These are phyloP conservation scores for Aegilops speltoides DNA, from an alignment of 176 grass and related monocot genomes.

Conservation along the genomic window DNA sequence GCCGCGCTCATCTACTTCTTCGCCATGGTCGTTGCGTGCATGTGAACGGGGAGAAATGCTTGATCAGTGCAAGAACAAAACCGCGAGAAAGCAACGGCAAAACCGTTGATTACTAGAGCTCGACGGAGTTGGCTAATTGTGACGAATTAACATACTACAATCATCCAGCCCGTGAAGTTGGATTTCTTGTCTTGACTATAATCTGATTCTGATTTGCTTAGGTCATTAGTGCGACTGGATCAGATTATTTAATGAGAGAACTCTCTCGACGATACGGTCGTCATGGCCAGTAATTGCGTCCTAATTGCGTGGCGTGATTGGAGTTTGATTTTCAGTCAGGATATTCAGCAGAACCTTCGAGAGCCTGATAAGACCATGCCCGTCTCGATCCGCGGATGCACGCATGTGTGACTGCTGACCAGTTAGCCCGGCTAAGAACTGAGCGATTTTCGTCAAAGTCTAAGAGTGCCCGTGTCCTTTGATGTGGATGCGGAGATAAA, in stretches of 20 bases:
- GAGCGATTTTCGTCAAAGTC: no score
- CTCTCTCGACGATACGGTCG: background rate
- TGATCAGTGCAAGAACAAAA: background rate
- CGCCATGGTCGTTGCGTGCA: background rate
- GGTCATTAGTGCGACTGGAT: no score
- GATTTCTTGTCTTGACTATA: no score
- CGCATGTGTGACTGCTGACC: no score
- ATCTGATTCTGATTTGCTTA: no score
- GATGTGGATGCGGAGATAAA: no score
- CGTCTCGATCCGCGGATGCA: no score
- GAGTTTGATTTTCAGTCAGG: background rate
- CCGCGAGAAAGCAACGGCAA: background rate
- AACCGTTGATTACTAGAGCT: background rate
- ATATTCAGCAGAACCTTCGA: background rate
- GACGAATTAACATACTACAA: background rate
- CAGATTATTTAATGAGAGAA: no score
- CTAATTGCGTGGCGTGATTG: no score
- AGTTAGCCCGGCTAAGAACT: no score
- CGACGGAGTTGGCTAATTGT: background rate
- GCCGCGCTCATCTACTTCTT: background rate
- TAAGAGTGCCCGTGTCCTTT: no score
- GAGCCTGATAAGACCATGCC: background rate
- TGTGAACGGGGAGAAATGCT: background rate
- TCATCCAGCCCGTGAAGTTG: no score
- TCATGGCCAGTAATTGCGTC: slow-evolving; percentile 1